Base-by-base conservation (phyloP, 352 stramenopile genomes). In the Phytophthora ramorum region DNA sequence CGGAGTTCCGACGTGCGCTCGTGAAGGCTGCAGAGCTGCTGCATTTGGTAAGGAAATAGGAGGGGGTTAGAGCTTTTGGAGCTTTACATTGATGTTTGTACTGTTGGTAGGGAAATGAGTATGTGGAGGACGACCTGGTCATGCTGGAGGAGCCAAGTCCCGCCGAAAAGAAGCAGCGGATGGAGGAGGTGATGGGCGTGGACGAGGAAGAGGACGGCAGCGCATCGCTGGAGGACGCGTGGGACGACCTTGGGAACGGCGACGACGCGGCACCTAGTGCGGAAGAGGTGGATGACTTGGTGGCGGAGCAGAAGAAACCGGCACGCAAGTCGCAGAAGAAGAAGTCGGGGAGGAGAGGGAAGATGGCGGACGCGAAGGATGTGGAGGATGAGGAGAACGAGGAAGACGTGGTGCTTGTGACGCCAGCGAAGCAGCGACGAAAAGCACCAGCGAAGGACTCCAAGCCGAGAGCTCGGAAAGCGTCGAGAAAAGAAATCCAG, bases 21-120 rank as follows among this genome's bases (percentile, higher is more conserved):
- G n/a, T 53, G 6, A 76, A 81, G 37, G 78, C 77, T 4, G 24
- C 58, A 10, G 44, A 78, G 32, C 44, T 89, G 40, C 52, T 87
- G 54, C 80, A 89, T 46, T 65, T 84, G 73, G 78, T 87, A 16
- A 2, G 17, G 17, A 24, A 43, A n/a, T 43, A 43, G 37, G 13
- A 43, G 16, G 16, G 10, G 38, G 16, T 46, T 54, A 47, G 74
- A 37, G 8, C 7, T 7, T 32, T 34, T n/a, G n/a, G n/a, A n/a
- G n/a, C n/a, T 30, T 44, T 34, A 13, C 38, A 14, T 10, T 43
- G 16, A 4, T 44, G 54, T 46, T 56, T 58, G 12, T 53, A 14
- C 34, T 74, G 3, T 32, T 66, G 34, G 7, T 44, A 83, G 72
- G 65, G 75, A 5, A 66, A 73, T 1, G 55, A 71, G 4, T 66